Conservation (phyloP, 2,329 filamentous ascomycete genomes). For the Periglandula ipomoeae region DNA sequence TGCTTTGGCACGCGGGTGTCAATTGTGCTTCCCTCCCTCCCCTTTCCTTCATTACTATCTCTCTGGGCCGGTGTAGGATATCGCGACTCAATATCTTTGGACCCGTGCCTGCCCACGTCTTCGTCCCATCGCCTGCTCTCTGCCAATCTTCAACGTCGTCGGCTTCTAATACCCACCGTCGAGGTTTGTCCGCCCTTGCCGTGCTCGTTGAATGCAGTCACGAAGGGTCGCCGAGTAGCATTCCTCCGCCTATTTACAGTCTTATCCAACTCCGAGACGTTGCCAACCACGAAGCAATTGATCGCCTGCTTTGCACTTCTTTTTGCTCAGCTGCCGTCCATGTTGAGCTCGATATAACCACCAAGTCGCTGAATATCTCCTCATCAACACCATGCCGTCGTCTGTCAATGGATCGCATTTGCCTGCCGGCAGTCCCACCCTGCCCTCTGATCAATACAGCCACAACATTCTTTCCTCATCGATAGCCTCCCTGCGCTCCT, state of each 20-base stretch:
- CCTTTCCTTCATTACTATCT: neutral
- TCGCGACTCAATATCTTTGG: neutral
- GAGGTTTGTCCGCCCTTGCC: neutral
- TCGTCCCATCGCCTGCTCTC: neutral
- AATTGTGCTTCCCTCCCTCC: conserved; percentile 2
- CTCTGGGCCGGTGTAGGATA: neutral
- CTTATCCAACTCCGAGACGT: neutral
- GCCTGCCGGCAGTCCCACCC: conserved; percentile 36
- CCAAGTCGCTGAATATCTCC: neutral
- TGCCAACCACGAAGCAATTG: neutral
- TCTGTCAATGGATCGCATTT: conserved; percentile 34
- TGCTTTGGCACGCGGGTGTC: conserved; percentile 2
- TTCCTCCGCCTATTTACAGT: neutral
- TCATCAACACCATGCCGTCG: conserved; percentile 31
- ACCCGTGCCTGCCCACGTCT: neutral
- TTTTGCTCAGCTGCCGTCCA: neutral
- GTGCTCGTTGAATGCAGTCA: neutral
- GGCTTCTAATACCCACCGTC: neutral
- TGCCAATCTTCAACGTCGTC: neutral
- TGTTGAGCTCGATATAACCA: neutral
- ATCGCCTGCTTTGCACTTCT: neutral
- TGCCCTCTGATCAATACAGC: conserved; percentile 32
- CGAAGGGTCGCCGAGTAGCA: neutral
- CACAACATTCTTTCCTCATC: conserved; percentile 53
- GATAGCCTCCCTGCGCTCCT: conserved; percentile 59